Evolutionary conservation across 257 asterid genomes (phyloP).

Genomic region (Solanum chiquidenum): DNA sequence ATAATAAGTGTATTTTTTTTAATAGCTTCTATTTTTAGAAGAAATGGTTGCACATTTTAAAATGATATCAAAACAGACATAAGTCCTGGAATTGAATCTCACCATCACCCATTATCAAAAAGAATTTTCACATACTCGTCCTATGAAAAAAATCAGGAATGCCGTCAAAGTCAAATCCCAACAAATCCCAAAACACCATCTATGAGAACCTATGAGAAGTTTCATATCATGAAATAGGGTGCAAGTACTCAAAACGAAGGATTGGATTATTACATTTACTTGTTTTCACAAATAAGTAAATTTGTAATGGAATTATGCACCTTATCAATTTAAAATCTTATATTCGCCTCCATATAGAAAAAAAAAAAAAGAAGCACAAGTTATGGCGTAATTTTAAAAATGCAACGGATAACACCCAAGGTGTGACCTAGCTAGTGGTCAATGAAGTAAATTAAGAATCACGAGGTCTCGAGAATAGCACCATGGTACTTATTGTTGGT

Average conservation of each 20-base stretch:
- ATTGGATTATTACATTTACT: neutral
- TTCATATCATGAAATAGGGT: neutral
- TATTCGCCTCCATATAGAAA: neutral
- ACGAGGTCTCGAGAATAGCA: too few relatives aligned
- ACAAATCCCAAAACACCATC: neutral
- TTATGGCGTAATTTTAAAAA: neutral
- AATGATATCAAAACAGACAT: neutral
- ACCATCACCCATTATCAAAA: too few relatives aligned
- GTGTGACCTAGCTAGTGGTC: neutral
- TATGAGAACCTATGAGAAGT: too few relatives aligned
- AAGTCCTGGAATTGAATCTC: too few relatives aligned
- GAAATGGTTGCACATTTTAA: neutral
- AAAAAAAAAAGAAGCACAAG: neutral
- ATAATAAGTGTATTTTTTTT: rapidly evolving
- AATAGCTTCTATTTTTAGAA: too few relatives aligned
- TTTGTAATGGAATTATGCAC: neutral
- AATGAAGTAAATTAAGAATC: neutral
- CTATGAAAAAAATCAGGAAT: too few relatives aligned
- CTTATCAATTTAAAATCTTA: neutral
- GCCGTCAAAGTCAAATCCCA: neutral
- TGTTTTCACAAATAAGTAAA: neutral
- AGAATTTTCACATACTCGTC: rapidly evolving
- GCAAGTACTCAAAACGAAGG: neutral
- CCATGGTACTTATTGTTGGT: rapidly evolving
- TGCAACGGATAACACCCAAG: neutral